Base-by-base conservation (phyloP, 1,284 basidiomycete species). In the Moniliophthora roreri region DNA sequence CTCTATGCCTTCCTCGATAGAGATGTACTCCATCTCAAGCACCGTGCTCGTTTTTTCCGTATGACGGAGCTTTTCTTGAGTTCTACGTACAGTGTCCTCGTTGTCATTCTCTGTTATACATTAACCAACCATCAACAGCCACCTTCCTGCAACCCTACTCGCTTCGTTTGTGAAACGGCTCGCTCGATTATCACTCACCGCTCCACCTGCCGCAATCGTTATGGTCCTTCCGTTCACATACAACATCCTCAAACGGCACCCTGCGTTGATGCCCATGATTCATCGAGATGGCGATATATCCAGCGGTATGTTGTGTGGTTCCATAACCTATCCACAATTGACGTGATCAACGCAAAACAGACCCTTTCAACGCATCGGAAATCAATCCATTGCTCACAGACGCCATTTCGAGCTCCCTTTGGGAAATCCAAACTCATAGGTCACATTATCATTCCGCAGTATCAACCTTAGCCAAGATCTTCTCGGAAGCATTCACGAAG, bases 131-230 rank as follows among this genome's bases (percentile, higher is more conserved):
- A 26, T 50, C 46, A 51, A 7, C 61, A 94, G 92, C 5, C 91
- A 96, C 66, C 76, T 99, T 9, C 93, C 96, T 2, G 86, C 91
- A 0, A 83, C 88, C 1, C 79, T 99, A 26, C 80, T 99, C 9
- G 96, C 96, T 2, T 93, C 94, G 0, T 99, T 99, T 69, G 79
- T 96, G 62, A 99, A 99, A 70, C 87, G 93, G 3, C 79, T 99
- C 18, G 84, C 94, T 1, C 82, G 92, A 5, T 78, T 98, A 2
- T 89, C 92, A 4, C 80, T 99, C 10, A 77, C 77, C 36, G 93
- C 95, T 0, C 91, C 95, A 0, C 95, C 96, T 0, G 87, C 94
- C 2, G 96, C 92, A 1, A 87, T 95, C 34, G 82, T 99, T 53
- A 89, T 94, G 73, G 77, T 93, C 58, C 85, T 99, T 28, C 95